A percentile compares a stretch with the other conserved stretches of the same genome.
Conservation (phyloP, 2,329 filamentous ascomycete species). For the Alternaria solani region DNA sequence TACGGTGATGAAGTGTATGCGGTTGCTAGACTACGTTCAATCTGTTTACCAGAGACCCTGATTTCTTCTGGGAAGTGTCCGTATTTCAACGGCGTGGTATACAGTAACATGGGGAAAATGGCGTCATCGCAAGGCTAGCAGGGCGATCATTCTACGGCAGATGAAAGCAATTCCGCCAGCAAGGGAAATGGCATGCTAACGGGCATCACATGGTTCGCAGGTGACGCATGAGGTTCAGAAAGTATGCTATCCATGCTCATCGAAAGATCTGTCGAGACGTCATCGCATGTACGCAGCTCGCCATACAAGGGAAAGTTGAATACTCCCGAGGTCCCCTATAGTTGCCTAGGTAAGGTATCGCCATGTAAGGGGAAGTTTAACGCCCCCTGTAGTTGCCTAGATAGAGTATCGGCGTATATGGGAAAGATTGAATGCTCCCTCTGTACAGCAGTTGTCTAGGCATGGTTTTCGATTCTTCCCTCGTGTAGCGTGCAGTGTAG, state of each 20-base stretch:
- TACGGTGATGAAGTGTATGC: not conserved
- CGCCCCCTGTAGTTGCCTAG: no score
- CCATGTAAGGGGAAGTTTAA: no score
- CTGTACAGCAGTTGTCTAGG: no score
- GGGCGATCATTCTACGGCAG: conserved; percentile 9
- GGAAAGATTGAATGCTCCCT: no score
- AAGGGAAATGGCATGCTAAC: not conserved
- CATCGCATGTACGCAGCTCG: not conserved
- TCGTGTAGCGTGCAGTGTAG: no score
- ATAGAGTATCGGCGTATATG: no score
- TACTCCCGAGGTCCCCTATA: no score
- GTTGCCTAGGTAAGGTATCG: no score
- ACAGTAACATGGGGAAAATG: not conserved
- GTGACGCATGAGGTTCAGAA: not conserved
- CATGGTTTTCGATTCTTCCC: no score
- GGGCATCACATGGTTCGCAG: not conserved
- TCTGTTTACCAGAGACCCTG: not conserved
- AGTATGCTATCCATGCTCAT: not conserved
- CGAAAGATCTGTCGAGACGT: not conserved
- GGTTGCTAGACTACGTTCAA: not conserved
- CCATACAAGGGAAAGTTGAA: no score
- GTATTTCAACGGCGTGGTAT: not conserved
- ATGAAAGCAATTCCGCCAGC: not conserved
- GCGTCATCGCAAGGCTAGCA: conserved; percentile 3
- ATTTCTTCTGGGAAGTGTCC: not conserved